Base-by-base conservation (phyloP, 345 rosid genomes). In the Eutrema yunnanense region DNA sequence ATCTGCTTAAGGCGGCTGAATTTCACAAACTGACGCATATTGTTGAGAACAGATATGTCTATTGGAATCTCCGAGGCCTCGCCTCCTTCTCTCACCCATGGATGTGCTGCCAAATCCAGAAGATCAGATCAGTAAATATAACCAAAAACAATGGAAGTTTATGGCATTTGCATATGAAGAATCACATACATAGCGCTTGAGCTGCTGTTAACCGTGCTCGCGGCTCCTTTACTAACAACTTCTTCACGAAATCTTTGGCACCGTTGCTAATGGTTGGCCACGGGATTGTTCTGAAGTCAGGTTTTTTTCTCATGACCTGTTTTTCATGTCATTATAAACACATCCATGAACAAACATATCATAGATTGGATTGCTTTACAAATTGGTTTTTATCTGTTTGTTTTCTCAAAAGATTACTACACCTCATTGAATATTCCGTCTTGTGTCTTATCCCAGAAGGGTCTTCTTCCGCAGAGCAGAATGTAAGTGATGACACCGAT, bases 41-140 rank as follows among this genome's bases (percentile, higher is more conserved):
- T 90, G 52, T 71, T 87, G 10, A 96, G 86, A 72, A 96, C 98
- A 60, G 97, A 96, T 75, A 96, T 96, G 82, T 96, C 99, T 42
- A 96, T 88, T 11, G 99, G 99, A 69, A 96, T 96, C 79, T 96
- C 99, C 22, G 98, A 84, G 60, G 99, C 99, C 55, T 71, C 80
- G 74, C 98, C 99, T 69, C 98, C 99, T 86, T 96, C 99, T 84
- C 99, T 87, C 49, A 92, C 99, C 98, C 98, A 96, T 67, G 95
- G 89, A 57, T 96, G 99, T 16, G 99, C 99, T 96, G 88, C 34
- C 61, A 55, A 36, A 14, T 26, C 1, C 0, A 16, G 5, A 5
- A 27, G 26, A 22, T 22, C 26, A 63, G n/a, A 43, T 32, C 0
- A 46, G 52, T 9, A 58, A 8, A n/a, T 0, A 37, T 16, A 44